Base-by-base conservation (phyloP, 305 asterid genomes). In the Lippia alba region DNA sequence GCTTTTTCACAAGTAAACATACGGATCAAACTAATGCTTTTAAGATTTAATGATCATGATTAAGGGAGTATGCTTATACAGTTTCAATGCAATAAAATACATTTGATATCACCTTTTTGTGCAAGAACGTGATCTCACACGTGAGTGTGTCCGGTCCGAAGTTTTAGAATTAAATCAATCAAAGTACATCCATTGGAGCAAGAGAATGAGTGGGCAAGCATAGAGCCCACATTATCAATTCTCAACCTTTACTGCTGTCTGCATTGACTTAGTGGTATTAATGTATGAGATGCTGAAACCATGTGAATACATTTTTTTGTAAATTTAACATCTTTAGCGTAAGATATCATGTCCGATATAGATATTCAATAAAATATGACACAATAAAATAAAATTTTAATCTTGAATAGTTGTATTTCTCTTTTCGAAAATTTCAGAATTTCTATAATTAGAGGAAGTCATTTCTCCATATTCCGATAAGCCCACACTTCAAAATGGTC, bases 181-280 rank as follows among this genome's bases (percentile, higher is more conserved):
- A 4, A 36, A 36, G 9, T 36, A 7, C 9, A 24, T 24, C 30
- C 30, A 24, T 24, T 24, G 30, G 3, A 39, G 10, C 12, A 44
- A 44, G 12, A 44, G 18, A 36, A 61, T 7, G 62, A 50, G 39
- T n/a, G 48, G 9, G 45, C 58, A 58, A 33, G 40, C 64, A 30
- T 53, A 56, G 49, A 70, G 75, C 69, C 71, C 67, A 77, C 75
- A 59, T 2, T 53, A 16, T 64, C 53, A 64, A 61, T 68, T 60
- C 48, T 66, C 10, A 11, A n/a, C 32, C 34, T 48, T 24, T 5
- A 69, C 34, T 40, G 65, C 69, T 66, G 32, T 39, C 69, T 80
- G 24, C 72, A 49, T 80, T 75, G 79, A 80, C 81, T 80, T 67
- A 24, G 30, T 24, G 30, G 30, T 24, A 24, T 24, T 24, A 24